These are phyloP conservation scores for Myxozyma geophila DNA, from an alignment of 805 yeast species.

Conservation along the genomic window DNA sequence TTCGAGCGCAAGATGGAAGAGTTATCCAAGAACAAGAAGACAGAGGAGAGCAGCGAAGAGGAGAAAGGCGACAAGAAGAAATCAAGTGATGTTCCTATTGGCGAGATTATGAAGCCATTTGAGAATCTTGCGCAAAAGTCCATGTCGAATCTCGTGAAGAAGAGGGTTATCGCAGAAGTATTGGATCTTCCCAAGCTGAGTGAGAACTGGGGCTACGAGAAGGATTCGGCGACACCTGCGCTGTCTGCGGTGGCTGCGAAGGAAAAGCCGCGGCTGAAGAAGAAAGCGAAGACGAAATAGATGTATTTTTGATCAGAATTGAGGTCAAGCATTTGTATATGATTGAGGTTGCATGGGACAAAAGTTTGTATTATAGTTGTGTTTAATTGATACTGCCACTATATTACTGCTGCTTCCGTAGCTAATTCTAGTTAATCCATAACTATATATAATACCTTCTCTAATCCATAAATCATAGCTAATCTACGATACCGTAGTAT, in stretches of 20 bases:
- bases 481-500: not conserved
- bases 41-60: slow-evolving; percentile 40
- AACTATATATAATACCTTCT: not conserved
- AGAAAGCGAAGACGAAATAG: slow-evolving; percentile 17
- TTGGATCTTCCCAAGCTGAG: slow-evolving; percentile 64
- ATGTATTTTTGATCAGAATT: not conserved
- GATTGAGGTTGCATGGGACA: not conserved
- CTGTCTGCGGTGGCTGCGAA: not conserved
- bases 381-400: not conserved
- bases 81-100: slow-evolving; percentile 53
- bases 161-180: slow-evolving; percentile 67
- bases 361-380: not conserved
- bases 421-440: not conserved
- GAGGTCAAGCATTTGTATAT: not conserved
- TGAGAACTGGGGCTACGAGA: slow-evolving; percentile 60
- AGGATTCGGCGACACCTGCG: slow-evolving; percentile 1
- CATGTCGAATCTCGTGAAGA: slow-evolving; percentile 66
- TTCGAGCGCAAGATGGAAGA: slow-evolving; percentile 67
- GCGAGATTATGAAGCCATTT: slow-evolving; percentile 64
- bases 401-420: no score
- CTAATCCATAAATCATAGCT: not conserved
- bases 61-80: slow-evolving; percentile 44
- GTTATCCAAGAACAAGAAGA: slow-evolving; percentile 40
- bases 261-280: not conserved
- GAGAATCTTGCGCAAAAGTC: slow-evolving; percentile 53